Evolutionary conservation across 2,329 filamentous ascomycete species (phyloP).

Genomic region (Alternaria metachromatica): DNA sequence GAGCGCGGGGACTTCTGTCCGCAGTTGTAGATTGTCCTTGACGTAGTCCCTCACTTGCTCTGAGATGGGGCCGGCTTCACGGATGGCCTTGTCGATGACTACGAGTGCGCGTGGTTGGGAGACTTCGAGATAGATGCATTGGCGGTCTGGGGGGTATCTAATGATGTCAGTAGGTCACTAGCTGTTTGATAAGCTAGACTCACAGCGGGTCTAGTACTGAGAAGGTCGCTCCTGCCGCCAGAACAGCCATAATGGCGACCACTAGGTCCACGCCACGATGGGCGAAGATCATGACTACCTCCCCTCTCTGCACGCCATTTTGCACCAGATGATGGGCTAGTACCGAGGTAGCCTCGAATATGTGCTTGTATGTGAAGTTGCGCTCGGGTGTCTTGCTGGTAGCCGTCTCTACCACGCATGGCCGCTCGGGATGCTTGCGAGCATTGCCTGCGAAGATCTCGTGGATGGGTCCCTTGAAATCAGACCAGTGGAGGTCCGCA

Average conservation of each 20-base stretch:
- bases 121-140: constrained; percentile 84
- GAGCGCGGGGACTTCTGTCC: constrained; percentile 76
- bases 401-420: constrained; percentile 72
- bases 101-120: constrained; percentile 76
- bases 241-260: constrained; percentile 78
- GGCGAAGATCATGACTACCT: constrained; percentile 93
- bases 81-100: constrained; percentile 73
- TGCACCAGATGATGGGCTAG: constrained; percentile 80
- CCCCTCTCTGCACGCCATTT: constrained; percentile 75
- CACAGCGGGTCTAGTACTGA: constrained; percentile 76
- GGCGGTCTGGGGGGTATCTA: constrained; percentile 79
- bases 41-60: constrained; percentile 71
- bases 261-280: constrained; percentile 81
- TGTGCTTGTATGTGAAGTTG: constrained; percentile 82
- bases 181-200: constrained; percentile 45
- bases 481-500: constrained; percentile 70
- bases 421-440: constrained; percentile 68
- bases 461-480: constrained; percentile 71
- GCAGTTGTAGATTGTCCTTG: constrained; percentile 72
- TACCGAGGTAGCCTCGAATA: constrained; percentile 82
- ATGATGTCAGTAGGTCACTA: constrained; percentile 6
- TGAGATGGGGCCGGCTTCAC: constrained; percentile 70
- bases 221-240: constrained; percentile 65
- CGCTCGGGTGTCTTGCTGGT: constrained; percentile 63
- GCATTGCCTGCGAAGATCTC: constrained; percentile 74